Evolutionary conservation across 345 rosid species (phyloP).

Genomic region (Acer negundo): DNA sequence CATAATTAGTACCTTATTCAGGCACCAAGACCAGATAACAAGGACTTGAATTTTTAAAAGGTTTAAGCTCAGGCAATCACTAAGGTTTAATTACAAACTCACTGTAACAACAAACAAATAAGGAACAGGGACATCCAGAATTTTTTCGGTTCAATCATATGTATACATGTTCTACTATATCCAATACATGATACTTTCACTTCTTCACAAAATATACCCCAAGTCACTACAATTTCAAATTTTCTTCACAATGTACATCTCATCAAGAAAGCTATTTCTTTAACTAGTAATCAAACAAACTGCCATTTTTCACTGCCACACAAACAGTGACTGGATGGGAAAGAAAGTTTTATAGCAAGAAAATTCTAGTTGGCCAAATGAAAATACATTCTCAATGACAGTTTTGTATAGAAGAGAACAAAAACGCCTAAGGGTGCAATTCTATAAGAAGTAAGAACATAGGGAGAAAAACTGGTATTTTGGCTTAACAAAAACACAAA

Average conservation of each 20-base stretch:
- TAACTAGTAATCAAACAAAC: background rate
- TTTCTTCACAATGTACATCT: background rate
- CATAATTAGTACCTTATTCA: background rate
- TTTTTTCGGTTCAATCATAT: background rate
- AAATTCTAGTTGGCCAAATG: background rate
- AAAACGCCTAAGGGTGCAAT: background rate
- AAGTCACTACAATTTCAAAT: background rate
- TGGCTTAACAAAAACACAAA: too few relatives aligned
- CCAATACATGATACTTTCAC: background rate
- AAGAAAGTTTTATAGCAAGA: background rate
- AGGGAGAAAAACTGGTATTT: too few relatives aligned
- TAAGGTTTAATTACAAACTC: background rate
- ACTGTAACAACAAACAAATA: background rate
- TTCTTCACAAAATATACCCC: conserved; percentile 3
- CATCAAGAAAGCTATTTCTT: conserved; percentile 9
- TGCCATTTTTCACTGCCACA: background rate
- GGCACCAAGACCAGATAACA: background rate
- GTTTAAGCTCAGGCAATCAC: background rate
- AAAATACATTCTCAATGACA: background rate
- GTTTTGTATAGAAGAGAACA: background rate
- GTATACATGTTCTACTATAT: background rate
- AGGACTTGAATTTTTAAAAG: background rate
- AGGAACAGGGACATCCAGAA: background rate
- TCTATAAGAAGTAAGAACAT: background rate
- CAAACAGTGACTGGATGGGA: background rate